phyloP scores from a whole-genome alignment of 176 grass and related monocot genomes.

The Hordeum marinum region DNA sequence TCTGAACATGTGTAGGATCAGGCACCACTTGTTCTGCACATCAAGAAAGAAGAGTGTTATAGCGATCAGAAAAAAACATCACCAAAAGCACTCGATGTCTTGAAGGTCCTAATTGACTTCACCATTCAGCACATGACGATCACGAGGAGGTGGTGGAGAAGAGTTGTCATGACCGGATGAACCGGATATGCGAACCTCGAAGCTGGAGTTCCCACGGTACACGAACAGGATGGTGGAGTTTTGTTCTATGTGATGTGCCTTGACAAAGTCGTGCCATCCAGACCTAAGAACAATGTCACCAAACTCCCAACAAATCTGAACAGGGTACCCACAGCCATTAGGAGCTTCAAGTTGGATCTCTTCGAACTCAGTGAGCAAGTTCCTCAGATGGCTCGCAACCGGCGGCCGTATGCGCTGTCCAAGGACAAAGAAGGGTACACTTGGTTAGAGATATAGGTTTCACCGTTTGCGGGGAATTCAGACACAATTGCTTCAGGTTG shows the following conservation, averaged over 20 bases:
- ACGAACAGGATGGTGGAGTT: constrained; percentile 28
- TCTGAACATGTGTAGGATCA: not conserved
- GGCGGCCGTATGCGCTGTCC: not conserved
- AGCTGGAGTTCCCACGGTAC: constrained; percentile 10
- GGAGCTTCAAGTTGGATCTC: constrained; percentile 16
- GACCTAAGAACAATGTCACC: not conserved
- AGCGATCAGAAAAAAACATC: not conserved
- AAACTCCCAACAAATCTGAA: not conserved
- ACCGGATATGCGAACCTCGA: constrained; percentile 23
- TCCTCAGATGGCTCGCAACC: not conserved
- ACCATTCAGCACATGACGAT: not conserved
- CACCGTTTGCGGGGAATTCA: not conserved
- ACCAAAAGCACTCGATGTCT: not conserved
- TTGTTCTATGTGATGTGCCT: not conserved
- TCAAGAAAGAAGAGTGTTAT: not conserved
- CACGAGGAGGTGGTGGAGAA: not conserved
- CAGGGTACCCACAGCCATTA: too few relatives aligned
- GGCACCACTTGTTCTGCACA: not conserved
- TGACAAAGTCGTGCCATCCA: constrained; percentile 33
- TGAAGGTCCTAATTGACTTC: not conserved
- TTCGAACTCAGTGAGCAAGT: not conserved
- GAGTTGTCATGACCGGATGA: not conserved
- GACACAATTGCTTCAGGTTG: not conserved
- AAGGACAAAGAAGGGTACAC: not conserved
- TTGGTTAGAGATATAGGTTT: not conserved